Evolutionary conservation across 2,329 filamentous ascomycete species (phyloP).

Genomic region (Stachybotrys chartarum): DNA sequence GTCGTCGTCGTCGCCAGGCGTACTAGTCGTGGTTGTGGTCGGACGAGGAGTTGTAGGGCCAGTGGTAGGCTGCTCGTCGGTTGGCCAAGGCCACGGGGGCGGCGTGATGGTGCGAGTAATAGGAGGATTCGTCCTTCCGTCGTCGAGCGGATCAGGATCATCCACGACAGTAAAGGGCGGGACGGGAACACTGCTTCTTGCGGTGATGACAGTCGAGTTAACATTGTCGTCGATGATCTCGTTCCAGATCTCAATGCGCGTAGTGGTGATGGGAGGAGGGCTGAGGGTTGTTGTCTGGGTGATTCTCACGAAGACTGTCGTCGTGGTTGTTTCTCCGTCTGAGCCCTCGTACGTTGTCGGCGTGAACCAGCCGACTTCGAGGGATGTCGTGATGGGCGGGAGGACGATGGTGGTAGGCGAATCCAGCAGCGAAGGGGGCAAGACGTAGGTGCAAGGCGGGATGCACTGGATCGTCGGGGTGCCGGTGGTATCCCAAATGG

Average conservation of each 20-base stretch:
- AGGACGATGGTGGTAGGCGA: constrained; percentile 1
- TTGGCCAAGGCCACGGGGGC: constrained; percentile 7
- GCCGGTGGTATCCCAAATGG: not conserved
- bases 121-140: not conserved
- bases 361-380: constrained; percentile 1
- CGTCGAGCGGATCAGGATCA: not conserved
- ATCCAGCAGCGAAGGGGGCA: not conserved
- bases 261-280: not conserved
- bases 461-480: not conserved
- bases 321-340: not conserved
- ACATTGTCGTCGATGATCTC: not conserved
- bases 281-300: constrained; percentile 1
- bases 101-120: constrained; percentile 4
- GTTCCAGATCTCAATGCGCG: not conserved
- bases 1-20: not conserved
- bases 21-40: not conserved
- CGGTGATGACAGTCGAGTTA: not conserved
- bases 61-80: constrained; percentile 10
- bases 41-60: not conserved
- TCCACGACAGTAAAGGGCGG: not conserved
- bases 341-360: not conserved
- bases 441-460: constrained; percentile 1
- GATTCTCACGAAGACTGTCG: not conserved
- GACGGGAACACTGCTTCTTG: not conserved
- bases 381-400: not conserved